Base-by-base conservation (phyloP, 2,329 filamentous ascomycete genomes). In the Beauveria brongniartii region DNA sequence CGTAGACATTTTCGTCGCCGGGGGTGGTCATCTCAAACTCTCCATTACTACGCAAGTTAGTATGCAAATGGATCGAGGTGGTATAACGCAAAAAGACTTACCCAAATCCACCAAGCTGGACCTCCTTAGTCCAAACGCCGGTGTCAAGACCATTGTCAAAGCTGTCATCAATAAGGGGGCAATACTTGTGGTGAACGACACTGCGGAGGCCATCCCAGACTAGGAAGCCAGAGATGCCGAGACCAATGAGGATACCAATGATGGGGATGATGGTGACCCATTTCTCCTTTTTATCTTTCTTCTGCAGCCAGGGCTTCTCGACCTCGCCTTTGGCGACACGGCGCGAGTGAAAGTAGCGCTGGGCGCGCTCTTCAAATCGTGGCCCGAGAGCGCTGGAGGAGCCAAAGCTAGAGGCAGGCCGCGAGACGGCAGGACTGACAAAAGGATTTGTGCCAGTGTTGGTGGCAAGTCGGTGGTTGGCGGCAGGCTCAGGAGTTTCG, bases 191-290 rank as follows among this genome's bases (percentile, higher is more conserved):
- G 68, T 87, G 84, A 41, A 89, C 82, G 3, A 94, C 89, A 61
- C 84, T 87, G 55, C 76, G 75, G 44, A 92, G 71, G 4, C 91
- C 91, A 65, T 92, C 87, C 80, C 86, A 94, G 53, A 94, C 78
- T 50, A 94, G 74, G 67, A 92, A 83, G 1, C 80, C 90, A 1
- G 87, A 83, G 46, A 92, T 75, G 3, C 72, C 82, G 41, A 93
- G 71, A 16, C 91, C 91, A 16, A 92, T 63, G 3, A 86, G 53
- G 55, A 94, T 83, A 52, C 90, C 90, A 26, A 91, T 71, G 47
- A 92, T 70, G 2, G 90, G 90, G 61, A 95, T 82, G 64, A 93
- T 91, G 2, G 87, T 92, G 9, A 91, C 86, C 90, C 90, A 94
- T 77, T 91, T 94, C 79, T 93, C 89, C 71, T 86, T 88, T 14